phyloP scores from a whole-genome alignment of 2,329 filamentous ascomycete genomes.

The Aquanectria penicillioides region DNA sequence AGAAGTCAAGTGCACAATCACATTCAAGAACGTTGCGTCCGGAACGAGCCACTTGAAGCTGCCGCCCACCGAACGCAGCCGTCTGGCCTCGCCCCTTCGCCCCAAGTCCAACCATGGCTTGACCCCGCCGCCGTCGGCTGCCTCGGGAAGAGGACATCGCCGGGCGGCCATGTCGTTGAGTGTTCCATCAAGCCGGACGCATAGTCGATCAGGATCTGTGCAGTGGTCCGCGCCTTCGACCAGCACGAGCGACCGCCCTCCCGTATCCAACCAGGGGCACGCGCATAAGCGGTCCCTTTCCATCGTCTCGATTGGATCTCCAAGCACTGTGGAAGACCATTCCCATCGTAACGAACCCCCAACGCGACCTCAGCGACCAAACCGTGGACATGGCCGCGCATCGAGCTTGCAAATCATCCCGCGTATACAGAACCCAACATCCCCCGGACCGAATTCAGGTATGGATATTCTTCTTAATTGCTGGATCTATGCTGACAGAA shows the following conservation, averaged over 20 bases:
- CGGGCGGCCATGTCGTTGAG: conserved; percentile 72
- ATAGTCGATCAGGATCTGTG: conserved; percentile 57
- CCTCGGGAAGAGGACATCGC: conserved; percentile 66
- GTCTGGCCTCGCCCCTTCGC: conserved; percentile 56
- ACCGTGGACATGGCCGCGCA: conserved; percentile 77
- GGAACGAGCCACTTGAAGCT: conserved; percentile 48
- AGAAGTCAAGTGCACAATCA: conserved; percentile 94
- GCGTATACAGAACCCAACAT: conserved; percentile 55
- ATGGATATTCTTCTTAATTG: conserved; percentile 32
- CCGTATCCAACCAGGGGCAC: conserved; percentile 53
- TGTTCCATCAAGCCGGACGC: conserved; percentile 57
- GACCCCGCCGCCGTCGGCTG: conserved; percentile 55
- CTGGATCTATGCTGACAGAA: conserved; percentile 24
- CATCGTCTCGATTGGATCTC: conserved; percentile 79
- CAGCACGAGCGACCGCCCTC: conserved; percentile 41
- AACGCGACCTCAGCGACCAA: conserved; percentile 59
- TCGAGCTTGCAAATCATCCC: conserved; percentile 79
- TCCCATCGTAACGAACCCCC: conserved; percentile 54
- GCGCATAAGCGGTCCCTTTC: conserved; percentile 81
- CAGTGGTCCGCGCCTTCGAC: conserved; percentile 55
- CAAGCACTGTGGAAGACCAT: conserved; percentile 59
- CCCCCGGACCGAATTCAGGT: conserved; percentile 51
- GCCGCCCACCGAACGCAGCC: conserved; percentile 45
- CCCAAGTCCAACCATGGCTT: conserved; percentile 55
- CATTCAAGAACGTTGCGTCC: conserved; percentile 85